phyloP scores from a whole-genome alignment of 352 stramenopile genomes.

The Thalassiosira mediterranea region DNA sequence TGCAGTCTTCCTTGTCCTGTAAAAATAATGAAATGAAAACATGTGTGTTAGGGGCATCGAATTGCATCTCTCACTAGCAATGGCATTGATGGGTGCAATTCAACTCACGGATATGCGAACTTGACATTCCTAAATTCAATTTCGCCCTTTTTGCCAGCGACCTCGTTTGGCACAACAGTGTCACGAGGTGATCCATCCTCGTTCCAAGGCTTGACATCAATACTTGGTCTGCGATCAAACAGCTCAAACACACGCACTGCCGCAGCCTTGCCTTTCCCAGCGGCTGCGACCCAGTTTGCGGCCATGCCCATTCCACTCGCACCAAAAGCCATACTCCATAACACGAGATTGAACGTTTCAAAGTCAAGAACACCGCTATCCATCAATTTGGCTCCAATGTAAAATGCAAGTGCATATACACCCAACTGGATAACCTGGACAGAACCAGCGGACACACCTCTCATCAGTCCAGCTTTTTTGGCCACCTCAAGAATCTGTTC shows the following conservation, averaged over 20 bases:
- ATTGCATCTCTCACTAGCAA: too few relatives aligned
- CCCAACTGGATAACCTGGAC: constrained; percentile 75
- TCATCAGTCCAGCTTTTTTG: constrained; percentile 54
- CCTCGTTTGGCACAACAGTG: constrained; percentile 83
- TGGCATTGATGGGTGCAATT: not conserved
- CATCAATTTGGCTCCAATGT: constrained; percentile 73
- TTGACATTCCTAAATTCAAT: constrained; percentile 88
- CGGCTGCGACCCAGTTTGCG: constrained; percentile 70
- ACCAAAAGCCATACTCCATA: constrained; percentile 69
- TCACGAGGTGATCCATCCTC: constrained; percentile 84
- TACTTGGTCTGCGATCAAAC: constrained; percentile 83
- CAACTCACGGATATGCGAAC: constrained; percentile 87
- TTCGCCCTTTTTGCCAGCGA: constrained; percentile 65
- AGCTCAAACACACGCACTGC: constrained; percentile 85
- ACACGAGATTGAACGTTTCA: constrained; percentile 42
- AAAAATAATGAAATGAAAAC: not conserved
- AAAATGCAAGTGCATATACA: constrained; percentile 78
- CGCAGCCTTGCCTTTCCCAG: constrained; percentile 78
- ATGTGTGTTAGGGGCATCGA: not conserved
- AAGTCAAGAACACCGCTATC: constrained; percentile 66
- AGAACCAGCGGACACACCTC: constrained; percentile 69
- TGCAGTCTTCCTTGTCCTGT: constrained; percentile 82
- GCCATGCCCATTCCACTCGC: constrained; percentile 80
- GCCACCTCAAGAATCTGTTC: constrained; percentile 15
- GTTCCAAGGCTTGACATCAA: constrained; percentile 57